Conservation (phyloP, 2,329 filamentous ascomycete genomes). For the Nigrograna mackinnonii region DNA sequence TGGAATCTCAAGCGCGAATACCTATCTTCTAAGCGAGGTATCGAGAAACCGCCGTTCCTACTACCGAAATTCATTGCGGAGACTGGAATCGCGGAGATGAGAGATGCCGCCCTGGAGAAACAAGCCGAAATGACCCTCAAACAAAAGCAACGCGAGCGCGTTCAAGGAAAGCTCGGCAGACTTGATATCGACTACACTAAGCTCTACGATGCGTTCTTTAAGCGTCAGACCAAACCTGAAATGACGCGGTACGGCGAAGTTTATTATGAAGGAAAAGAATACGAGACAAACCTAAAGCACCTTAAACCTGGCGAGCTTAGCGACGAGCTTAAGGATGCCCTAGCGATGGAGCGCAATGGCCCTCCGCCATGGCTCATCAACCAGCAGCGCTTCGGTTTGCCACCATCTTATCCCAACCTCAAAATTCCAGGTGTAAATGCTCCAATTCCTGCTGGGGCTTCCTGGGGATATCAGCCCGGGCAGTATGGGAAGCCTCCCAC, state of each 20-base stretch:
- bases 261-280: constrained; percentile 99
- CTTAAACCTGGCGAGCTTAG: constrained; percentile 88
- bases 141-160: constrained; percentile 92
- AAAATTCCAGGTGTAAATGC: constrained; percentile 95
- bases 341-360: constrained; percentile 90
- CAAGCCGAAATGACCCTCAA: constrained; percentile 90
- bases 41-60: constrained; percentile 92
- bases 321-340: constrained; percentile 85
- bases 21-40: constrained; percentile 91
- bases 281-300: constrained; percentile 91
- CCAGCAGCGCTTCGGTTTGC: constrained; percentile 90
- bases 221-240: constrained; percentile 94
- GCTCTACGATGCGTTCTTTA: constrained; percentile 97
- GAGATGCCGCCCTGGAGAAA: constrained; percentile 93
- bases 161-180: constrained; percentile 94
- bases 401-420: constrained; percentile 92
- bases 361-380: constrained; percentile 98
- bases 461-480: constrained; percentile 94
- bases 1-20: constrained; percentile 98
- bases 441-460: constrained; percentile 82
- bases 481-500: constrained; percentile 96
- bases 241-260: constrained; percentile 95
- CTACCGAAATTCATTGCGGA: constrained; percentile 97
- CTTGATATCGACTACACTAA: constrained; percentile 98
- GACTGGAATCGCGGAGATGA: constrained; percentile 97